Evolutionary conservation across 805 yeast species (phyloP), one percentile per base, ranked within the genome.

Genomic region (Pichia sporocuriosa): DNA sequence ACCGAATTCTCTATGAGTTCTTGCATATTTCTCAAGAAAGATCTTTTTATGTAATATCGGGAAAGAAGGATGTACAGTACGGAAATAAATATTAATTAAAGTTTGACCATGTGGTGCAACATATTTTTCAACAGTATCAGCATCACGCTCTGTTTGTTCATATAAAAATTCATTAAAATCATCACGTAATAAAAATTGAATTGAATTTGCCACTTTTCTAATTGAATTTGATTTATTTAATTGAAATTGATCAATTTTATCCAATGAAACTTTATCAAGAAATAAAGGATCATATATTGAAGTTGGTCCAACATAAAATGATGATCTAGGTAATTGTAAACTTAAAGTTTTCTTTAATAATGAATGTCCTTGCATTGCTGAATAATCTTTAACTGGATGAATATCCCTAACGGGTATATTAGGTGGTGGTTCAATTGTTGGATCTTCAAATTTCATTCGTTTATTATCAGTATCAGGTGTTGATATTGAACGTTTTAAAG

Each of bases 81-180:
- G 74, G 62, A 88, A 88, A 55, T 87, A 88, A 12, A 87, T 70
- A 50, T 85, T 87, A 28, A 86, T 77, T 40, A 86, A 66, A 10
- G 81, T 75, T 48, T 81, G 84, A 2, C 97, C 97, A 61, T 87
- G 88, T 0, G 98, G 97, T n/a, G 90, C 82, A 16, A 90, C 85
- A 37, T 85, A 71, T 48, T 77, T 70, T 58, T 90, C 97, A 7
- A 90, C 85, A 21, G 80, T 73, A 56, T 90, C 96, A 9, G 85
- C 83, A 47, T 82, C 88, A 45, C 75, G 73, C 36, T 85, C 84
- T 63, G 89, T 79, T 32, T 73, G 69, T 47, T 75, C 73, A 50
- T 80, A 81, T 12, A 82, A 68, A 39, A 77, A 80, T 36, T 81
- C 81, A 17, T 85, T 74, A 56, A 78, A 82, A 56, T 90, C 97